Evolutionary conservation across 148 eudicot genomes (phyloP).

Genomic region (Camellia granthamiana): DNA sequence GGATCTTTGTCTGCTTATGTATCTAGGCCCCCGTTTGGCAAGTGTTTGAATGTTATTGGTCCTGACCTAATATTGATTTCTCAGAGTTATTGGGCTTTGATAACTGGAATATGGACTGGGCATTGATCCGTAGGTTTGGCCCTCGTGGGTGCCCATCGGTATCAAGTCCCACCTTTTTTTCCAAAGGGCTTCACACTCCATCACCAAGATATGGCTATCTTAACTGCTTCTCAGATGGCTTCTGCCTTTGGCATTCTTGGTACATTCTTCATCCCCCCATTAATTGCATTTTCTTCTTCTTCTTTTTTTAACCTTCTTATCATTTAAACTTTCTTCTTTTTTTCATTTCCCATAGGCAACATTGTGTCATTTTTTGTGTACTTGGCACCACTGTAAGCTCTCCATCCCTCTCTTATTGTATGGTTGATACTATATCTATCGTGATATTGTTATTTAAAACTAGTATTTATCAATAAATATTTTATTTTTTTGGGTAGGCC

Average conservation of each 20-base stretch:
- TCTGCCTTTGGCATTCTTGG: slow-evolving; percentile 61
- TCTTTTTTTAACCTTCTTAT: neutral
- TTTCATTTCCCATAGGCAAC: slow-evolving; percentile 32
- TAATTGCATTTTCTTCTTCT: neutral
- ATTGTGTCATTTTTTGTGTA: slow-evolving; percentile 67
- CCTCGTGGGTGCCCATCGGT: no score
- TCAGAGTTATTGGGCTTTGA: no score
- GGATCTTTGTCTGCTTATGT: no score
- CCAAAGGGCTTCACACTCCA: slow-evolving; percentile 10
- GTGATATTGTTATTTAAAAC: no score
- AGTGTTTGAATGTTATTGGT: no score
- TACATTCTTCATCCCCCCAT: slow-evolving; percentile 6
- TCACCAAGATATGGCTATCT: slow-evolving; percentile 36
- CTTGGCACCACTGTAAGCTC: slow-evolving; percentile 68
- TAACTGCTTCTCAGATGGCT: slow-evolving; percentile 30
- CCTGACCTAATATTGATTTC: no score
- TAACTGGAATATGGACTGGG: no score
- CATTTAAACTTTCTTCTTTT: neutral
- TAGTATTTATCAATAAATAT: neutral
- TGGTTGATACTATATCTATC: no score
- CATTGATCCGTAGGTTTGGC: no score
- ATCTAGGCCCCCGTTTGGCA: no score
- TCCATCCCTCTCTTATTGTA: neutral
- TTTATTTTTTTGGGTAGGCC: slow-evolving; percentile 41
- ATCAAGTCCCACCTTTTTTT: no score